Conservation (phyloP, 352 stramenopile genomes). For the Globisporangium heterothallicum region DNA sequence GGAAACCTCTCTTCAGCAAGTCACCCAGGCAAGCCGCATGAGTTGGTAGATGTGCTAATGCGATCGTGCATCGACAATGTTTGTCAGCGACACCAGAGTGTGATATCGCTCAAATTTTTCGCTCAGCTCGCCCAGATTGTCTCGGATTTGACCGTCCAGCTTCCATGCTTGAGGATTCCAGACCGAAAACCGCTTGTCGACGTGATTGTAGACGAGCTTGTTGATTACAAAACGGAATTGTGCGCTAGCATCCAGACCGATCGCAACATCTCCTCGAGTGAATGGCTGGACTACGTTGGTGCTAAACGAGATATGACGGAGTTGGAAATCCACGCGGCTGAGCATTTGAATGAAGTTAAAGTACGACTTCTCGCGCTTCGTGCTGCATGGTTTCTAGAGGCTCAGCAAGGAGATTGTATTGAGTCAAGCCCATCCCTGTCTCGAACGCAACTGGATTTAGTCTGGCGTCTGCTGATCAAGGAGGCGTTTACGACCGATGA, state of each 20-base stretch:
- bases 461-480: constrained; percentile 47
- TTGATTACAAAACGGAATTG: constrained; percentile 20
- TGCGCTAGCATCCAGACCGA: constrained; percentile 1
- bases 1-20: not conserved
- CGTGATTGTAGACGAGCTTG: constrained; percentile 21
- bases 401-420: not conserved
- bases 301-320: constrained; percentile 3
- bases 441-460: constrained; percentile 19
- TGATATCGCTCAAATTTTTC: constrained; percentile 29
- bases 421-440: constrained; percentile 12
- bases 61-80: constrained; percentile 23
- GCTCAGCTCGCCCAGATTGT: constrained; percentile 27
- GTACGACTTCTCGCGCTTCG: constrained; percentile 53
- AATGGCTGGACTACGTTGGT: constrained; percentile 2
- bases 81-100: constrained; percentile 9
- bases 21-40: not conserved
- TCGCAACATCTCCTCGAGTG: not conserved
- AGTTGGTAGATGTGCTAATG: constrained; percentile 21
- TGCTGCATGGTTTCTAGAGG: constrained; percentile 46
- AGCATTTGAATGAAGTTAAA: constrained; percentile 29
- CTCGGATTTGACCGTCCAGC: constrained; percentile 14
- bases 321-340: constrained; percentile 15
- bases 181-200: constrained; percentile 2
- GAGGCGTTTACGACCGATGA: constrained; percentile 34
- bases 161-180: not conserved